Percentiles rank a stretch among this genome's conserved stretches.
Evolutionary conservation across 305 asterid genomes (phyloP).

Genomic region (Fraxinus platypoda): DNA sequence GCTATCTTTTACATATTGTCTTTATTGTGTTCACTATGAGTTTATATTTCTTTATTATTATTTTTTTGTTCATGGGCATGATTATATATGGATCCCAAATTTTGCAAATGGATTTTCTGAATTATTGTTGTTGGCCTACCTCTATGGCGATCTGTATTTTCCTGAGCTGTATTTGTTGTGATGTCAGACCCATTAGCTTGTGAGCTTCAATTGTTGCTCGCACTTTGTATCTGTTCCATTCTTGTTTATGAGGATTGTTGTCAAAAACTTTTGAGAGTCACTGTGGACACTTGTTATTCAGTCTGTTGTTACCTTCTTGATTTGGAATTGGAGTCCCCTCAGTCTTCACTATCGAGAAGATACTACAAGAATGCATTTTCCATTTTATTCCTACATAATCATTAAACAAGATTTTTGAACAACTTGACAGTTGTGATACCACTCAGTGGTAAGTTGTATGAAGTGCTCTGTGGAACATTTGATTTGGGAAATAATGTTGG

Average conservation of each 20-base stretch:
- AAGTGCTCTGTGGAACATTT: too few relatives aligned
- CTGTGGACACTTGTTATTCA: neutral
- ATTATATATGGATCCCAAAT: neutral
- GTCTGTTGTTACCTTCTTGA: neutral
- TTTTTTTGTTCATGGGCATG: too few relatives aligned
- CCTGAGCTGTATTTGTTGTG: neutral
- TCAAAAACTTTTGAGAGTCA: neutral
- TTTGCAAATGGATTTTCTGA: neutral
- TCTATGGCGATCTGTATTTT: neutral
- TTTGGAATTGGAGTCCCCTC: neutral
- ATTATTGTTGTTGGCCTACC: neutral
- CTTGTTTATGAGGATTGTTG: neutral
- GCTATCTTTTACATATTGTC: too few relatives aligned
- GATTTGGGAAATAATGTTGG: neutral
- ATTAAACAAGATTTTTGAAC: neutral
- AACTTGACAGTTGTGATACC: neutral
- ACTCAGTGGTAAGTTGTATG: neutral
- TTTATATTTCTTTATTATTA: too few relatives aligned
- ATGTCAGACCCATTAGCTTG: neutral
- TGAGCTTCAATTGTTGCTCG: neutral
- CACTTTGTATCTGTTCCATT: neutral
- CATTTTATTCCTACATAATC: neutral
- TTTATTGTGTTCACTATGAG: too few relatives aligned
- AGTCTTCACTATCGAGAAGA: neutral
- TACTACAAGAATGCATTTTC: neutral